phyloP scores from a whole-genome alignment of 2,329 filamentous ascomycete genomes.

The Daldinia sp. region DNA sequence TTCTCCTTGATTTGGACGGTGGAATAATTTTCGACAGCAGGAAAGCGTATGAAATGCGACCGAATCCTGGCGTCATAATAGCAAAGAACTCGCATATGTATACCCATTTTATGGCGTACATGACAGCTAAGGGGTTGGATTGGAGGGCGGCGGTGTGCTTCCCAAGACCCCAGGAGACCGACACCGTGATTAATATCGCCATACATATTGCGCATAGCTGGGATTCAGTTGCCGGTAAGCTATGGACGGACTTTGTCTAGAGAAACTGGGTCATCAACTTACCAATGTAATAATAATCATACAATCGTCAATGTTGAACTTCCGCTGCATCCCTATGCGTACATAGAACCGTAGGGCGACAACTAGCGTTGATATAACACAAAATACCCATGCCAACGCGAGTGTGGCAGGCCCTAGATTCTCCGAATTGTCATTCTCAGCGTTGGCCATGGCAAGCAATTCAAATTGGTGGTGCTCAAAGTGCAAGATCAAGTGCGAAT shows the following conservation, averaged over 20 bases:
- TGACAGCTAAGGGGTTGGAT: not conserved
- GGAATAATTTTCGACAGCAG: not conserved
- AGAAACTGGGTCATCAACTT: not conserved
- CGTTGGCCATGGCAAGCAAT: not conserved
- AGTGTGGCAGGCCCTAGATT: not conserved
- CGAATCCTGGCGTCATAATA: not conserved
- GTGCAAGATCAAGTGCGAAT: no score
- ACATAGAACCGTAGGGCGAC: not conserved
- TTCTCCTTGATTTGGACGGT: not conserved
- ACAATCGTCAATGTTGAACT: not conserved
- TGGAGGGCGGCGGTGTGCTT: not conserved
- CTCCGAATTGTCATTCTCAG: not conserved
- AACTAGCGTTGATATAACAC: not conserved
- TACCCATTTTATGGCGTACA: not conserved
- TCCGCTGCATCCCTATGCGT: not conserved
- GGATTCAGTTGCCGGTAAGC: not conserved
- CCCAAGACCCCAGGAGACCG: not conserved
- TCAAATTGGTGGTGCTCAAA: no score
- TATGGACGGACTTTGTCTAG: not conserved
- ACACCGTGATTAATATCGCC: not conserved
- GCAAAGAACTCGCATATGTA: not conserved
- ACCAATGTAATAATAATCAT: not conserved
- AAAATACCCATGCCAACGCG: not conserved
- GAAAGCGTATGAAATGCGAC: slow-evolving; percentile 1
- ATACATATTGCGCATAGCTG: not conserved